phyloP scores from a whole-genome alignment of 2,329 filamentous ascomycete species.

The Calonectria naviculata region DNA sequence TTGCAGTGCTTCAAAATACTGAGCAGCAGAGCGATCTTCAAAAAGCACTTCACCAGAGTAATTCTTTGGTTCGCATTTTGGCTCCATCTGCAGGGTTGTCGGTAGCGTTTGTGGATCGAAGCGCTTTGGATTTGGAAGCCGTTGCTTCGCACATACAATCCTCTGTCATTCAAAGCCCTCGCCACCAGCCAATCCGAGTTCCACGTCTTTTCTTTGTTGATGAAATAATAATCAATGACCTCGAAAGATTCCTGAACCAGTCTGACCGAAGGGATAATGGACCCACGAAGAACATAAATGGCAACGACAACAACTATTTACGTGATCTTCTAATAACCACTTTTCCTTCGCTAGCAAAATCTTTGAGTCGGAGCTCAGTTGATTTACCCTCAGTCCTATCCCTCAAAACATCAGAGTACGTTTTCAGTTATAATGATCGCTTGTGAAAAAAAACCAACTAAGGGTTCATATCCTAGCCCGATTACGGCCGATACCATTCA shows the following conservation, averaged over 20 bases:
- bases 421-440: not conserved
- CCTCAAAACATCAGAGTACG: not conserved
- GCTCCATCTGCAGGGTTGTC: not conserved
- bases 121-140: not conserved
- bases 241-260: not conserved
- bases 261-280: not conserved
- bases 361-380: not conserved
- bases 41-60: not conserved
- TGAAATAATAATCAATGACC: not conserved
- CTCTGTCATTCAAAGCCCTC: not conserved
- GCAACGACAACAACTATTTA: not conserved
- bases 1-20: not conserved
- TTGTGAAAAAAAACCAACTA: not conserved
- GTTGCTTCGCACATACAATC: not conserved
- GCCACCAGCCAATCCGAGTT: not conserved
- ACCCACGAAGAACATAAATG: not conserved
- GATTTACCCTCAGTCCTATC: not conserved
- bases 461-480: not conserved
- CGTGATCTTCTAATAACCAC: not conserved
- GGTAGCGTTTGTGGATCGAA: not conserved
- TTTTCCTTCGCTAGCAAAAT: not conserved
- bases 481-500: not conserved
- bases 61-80: not conserved
- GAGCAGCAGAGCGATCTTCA: not conserved
- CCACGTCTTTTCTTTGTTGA: slow-evolving; percentile 2